Evolutionary conservation across 208 protist genomes (phyloP).

Genomic region (Porcisia deanei): DNA sequence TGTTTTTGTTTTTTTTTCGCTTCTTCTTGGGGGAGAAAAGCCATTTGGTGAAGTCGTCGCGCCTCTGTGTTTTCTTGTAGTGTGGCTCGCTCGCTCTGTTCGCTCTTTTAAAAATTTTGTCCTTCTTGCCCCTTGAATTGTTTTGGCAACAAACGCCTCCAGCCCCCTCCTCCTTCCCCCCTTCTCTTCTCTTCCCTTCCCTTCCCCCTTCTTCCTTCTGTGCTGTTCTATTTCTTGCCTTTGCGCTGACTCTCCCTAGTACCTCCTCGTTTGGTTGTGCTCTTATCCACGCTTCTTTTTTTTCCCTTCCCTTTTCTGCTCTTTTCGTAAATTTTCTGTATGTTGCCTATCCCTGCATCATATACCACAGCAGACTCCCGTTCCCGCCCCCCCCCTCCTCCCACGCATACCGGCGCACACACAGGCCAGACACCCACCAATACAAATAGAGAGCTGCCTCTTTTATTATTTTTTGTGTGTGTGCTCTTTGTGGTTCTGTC

Average conservation of each 20-base stretch:
- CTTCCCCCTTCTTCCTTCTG: slow-evolving; percentile 10
- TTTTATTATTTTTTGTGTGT: background rate
- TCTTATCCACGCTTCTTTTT: slow-evolving; percentile 16
- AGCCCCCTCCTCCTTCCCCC: background rate
- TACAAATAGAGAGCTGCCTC: background rate
- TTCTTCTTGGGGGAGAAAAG: background rate
- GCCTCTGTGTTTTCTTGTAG: background rate
- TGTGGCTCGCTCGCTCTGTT: background rate
- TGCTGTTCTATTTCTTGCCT: slow-evolving; percentile 7
- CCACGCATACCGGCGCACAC: background rate
- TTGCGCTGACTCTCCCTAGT: slow-evolving; percentile 4
- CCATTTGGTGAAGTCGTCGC: background rate
- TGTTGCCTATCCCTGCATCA: background rate
- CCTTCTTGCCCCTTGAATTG: background rate
- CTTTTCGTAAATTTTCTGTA: background rate
- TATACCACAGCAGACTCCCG: background rate
- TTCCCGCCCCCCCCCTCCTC: background rate
- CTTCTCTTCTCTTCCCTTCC: slow-evolving; percentile 6
- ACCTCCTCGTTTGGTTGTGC: background rate
- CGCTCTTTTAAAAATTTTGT: background rate
- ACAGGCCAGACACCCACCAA: background rate
- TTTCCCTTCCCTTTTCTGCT: background rate
- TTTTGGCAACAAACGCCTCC: background rate
- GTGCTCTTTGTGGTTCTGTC: background rate
- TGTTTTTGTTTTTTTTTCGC: background rate